Evolutionary conservation across 495 filamentous ascomycete genomes (phyloP), one percentile per base, ranked within the genome.

Genomic region (Talaromyces adpressus): DNA sequence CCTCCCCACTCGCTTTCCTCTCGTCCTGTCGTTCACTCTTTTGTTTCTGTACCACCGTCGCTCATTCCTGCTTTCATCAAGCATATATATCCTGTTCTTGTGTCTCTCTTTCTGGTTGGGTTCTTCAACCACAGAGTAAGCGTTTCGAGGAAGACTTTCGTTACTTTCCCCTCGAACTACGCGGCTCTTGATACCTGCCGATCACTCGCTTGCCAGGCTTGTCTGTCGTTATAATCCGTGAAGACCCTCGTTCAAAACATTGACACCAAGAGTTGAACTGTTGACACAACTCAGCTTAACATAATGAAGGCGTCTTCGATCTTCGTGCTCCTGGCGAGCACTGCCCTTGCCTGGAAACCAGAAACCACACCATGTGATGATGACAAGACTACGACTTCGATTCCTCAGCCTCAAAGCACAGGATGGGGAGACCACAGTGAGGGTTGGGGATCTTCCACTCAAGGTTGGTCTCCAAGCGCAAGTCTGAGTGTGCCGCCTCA

Each of bases 201-300:
- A 30, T 22, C 36, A 61, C 25, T 47, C 45, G 45, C 27, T 32
- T 32, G 29, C 27, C 45, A 27, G 6, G 27, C 16, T 62, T 62
- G 22, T 53, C 60, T 52, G 51, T 62, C 60, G 60, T 62, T 62
- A 62, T 62, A 62, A 62, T 36, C 25, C 47, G n/a, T 59, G 57
- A 59, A 18, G 30, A 18, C 8, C 30, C 29, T 58, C 18, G 0
- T 20, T 25, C 16, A 20, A 6, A 30, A 30, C 29, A 27, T 27
- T 27, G 2, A 27, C 25, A 27, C 2, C 23, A 32, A 32, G 12
- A 32, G 29, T n/a, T 9, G 22, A 34, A 29, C 25, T 20, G 14
- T n/a, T n/a, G 39, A 49, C 16, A 39, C 20, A 20, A 29, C 41
- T 20, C 34, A 49, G 51, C 25, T 52, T 49, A 18, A 36, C 60